A percentile compares a stretch with the other conserved stretches of the same genome.
phyloP scores from a whole-genome alignment of 331 rosid genomes.

The Quercus lobata region DNA sequence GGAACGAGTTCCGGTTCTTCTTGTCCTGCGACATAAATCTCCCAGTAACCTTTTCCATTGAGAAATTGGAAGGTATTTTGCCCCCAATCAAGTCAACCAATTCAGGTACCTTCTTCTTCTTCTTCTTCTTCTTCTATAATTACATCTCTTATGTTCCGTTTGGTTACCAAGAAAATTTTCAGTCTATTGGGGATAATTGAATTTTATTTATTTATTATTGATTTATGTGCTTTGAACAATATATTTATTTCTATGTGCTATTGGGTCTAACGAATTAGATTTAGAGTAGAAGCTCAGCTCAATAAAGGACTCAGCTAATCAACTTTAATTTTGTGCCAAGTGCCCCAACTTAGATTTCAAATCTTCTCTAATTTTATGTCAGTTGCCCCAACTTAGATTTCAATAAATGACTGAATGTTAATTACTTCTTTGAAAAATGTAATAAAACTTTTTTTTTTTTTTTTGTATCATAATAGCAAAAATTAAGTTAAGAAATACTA shows the following conservation, averaged over 20 bases:
- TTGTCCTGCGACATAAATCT: conserved; percentile 94
- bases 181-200: neutral
- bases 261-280: too few relatives aligned
- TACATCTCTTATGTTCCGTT: neutral
- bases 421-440: too few relatives aligned
- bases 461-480: too few relatives aligned
- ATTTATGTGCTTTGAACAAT: neutral
- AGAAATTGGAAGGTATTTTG: conserved; percentile 73
- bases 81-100: conserved; percentile 42
- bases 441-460: too few relatives aligned
- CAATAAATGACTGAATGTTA: too few relatives aligned
- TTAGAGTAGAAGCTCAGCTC: too few relatives aligned
- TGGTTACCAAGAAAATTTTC: neutral
- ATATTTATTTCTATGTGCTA: neutral
- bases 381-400: too few relatives aligned
- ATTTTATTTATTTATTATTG: neutral
- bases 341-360: too few relatives aligned
- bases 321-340: too few relatives aligned
- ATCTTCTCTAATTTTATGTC: too few relatives aligned
- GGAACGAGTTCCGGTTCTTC: conserved; percentile 94
- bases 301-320: too few relatives aligned
- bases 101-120: conserved; percentile 33
- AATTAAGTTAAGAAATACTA: too few relatives aligned
- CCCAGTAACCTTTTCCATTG: conserved; percentile 77
- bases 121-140: neutral